Conservation (phyloP, 2,329 filamentous ascomycete species). For the Chaetothyriales sp. region DNA sequence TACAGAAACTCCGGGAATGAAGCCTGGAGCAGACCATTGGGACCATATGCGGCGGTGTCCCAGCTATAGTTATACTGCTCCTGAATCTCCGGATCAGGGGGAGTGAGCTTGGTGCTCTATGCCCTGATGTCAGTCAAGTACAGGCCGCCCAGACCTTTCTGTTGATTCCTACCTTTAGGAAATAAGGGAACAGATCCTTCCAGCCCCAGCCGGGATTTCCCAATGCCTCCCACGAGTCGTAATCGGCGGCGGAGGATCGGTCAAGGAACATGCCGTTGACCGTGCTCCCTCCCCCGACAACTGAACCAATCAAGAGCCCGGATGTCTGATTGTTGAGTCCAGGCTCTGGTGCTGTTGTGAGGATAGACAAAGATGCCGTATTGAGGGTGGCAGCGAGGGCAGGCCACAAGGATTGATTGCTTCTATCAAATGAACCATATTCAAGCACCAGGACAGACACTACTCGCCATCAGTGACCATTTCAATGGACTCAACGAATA, state of each 20-base stretch:
- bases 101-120: constrained; percentile 26
- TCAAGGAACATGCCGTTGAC: constrained; percentile 22
- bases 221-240: constrained; percentile 28
- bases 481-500: not conserved
- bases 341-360: constrained; percentile 20
- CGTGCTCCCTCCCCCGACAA: constrained; percentile 27
- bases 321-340: constrained; percentile 18
- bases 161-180: constrained; percentile 24
- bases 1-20: constrained; percentile 28
- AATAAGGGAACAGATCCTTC: constrained; percentile 31
- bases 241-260: constrained; percentile 20
- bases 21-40: constrained; percentile 32
- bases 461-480: constrained; percentile 1
- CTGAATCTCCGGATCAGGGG: constrained; percentile 22
- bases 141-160: not conserved
- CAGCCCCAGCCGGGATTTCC: constrained; percentile 30
- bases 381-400: constrained; percentile 8
- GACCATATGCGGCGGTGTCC: constrained; percentile 28
- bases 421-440: constrained; percentile 12
- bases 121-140: not conserved
- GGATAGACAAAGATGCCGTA: constrained; percentile 18
- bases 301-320: constrained; percentile 20
- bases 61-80: constrained; percentile 25
- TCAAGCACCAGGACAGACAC: constrained; percentile 14
- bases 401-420: constrained; percentile 9